Base-by-base conservation (phyloP, 495 filamentous ascomycete species). In the Aspergillus nidulans region DNA sequence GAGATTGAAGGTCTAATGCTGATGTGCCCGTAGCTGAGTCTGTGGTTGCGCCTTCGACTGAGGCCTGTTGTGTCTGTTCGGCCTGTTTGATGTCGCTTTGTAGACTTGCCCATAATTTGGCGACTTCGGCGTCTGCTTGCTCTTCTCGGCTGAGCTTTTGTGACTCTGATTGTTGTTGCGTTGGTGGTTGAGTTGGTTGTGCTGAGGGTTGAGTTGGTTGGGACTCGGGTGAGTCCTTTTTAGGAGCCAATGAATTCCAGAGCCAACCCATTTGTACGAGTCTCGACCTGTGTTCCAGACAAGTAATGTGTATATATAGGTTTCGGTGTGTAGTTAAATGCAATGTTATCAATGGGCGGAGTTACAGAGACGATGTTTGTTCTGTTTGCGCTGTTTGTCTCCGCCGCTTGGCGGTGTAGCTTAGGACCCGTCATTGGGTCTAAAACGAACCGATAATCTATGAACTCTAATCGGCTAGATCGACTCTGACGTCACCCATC, bases 71-170 rank as follows among this genome's bases (percentile, higher is more conserved):
- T n/a, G 49, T 52, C 59, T 69, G 62, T 57, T 39, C 45, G 9
- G 20, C 36, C 28, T 54, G 44, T 20, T 67, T 49, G 41, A 69
- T 57, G 48, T 65, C 59, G 26, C 55, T 49, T 19, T 74, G 67
- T 64, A 88, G 66, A 52, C 75, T 73, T 21, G 75, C 69, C 56
- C 88, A 73, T 62, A 88, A 71, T 55, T 80, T 67, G 32, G 75
- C 72, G 57, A 89, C 76, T 63, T 90, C 87, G 32, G 74, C 66
- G 43, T 88, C 81, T 52, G 82, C 81, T 64, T 78, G 65, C 63
- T 83, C 77, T 56, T 87, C 82, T 41, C 79, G 77, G 20, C 73
- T 71, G 49, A 75, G 65, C 67, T 73, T 62, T 71, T 65, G 63
- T 58, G 72, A 68, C 55, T 63, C 43, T 55, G 71, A 16, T 49